Conservation (phyloP, 129 eudicot species). For the Heracleum sosnowskyi region DNA sequence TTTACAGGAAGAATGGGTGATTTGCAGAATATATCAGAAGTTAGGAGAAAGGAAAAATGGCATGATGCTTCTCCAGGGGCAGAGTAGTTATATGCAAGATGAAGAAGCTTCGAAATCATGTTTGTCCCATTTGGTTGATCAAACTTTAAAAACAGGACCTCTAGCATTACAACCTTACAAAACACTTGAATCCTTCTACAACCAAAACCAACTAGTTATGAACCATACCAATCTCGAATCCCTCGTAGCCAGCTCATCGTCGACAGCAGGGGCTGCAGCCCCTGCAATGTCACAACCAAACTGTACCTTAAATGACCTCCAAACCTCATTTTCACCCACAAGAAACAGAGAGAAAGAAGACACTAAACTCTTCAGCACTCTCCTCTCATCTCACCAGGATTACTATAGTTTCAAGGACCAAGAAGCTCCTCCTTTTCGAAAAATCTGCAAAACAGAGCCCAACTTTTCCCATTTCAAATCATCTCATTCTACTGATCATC, state of each 20-base stretch:
- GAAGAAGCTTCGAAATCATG: slow-evolving; percentile 15
- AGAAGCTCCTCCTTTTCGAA: slow-evolving; percentile 11
- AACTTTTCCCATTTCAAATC: slow-evolving; percentile 15
- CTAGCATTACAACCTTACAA: slow-evolving; percentile 1
- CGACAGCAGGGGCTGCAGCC: background rate
- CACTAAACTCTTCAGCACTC: slow-evolving; percentile 9
- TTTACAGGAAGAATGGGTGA: slow-evolving; percentile 71
- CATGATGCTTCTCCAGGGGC: slow-evolving; percentile 19
- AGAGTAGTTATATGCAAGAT: slow-evolving; percentile 25
- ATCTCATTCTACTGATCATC: background rate
- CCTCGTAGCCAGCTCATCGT: background rate
- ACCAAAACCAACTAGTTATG: slow-evolving; percentile 22
- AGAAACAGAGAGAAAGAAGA: slow-evolving; percentile 12
- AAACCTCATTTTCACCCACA: slow-evolving; percentile 19
- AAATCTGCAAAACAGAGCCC: slow-evolving; percentile 44
- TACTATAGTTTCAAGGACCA: slow-evolving; percentile 8
- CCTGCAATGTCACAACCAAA: slow-evolving; percentile 1
- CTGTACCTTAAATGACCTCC: background rate
- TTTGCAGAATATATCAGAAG: slow-evolving; percentile 63
- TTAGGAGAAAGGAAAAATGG: slow-evolving; percentile 34
- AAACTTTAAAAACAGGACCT: slow-evolving; percentile 1
- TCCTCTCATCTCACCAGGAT: slow-evolving; percentile 23
- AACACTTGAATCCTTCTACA: background rate
- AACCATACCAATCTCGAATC: slow-evolving; percentile 28
- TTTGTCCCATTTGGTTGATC: slow-evolving; percentile 17